Conservation (phyloP, 805 yeast species). For the Barnettozyma siamensis region DNA sequence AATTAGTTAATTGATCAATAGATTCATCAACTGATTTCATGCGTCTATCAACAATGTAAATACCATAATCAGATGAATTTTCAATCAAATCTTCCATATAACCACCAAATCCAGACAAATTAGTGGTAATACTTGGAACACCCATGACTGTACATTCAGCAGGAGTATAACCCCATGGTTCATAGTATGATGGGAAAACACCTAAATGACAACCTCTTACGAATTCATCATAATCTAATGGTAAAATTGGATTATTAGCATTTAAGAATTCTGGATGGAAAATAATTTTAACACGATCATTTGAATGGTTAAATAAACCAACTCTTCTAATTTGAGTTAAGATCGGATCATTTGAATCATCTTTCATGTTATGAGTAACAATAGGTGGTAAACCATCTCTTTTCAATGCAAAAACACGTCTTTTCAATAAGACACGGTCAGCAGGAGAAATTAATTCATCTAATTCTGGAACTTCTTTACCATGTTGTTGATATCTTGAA, state of each 20-base stretch:
- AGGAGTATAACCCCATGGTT: constrained; percentile 99
- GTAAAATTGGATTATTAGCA: constrained; percentile 88
- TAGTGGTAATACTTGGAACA: constrained; percentile 94
- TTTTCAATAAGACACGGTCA: constrained; percentile 81
- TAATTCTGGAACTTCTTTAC: constrained; percentile 65
- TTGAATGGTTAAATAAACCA: constrained; percentile 80
- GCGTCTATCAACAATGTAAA: constrained; percentile 93
- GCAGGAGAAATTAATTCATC: constrained; percentile 81
- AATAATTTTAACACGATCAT: constrained; percentile 88
- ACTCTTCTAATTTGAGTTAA: constrained; percentile 89
- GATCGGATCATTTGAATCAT: constrained; percentile 87
- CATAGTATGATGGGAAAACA: constrained; percentile 96
- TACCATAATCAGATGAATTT: constrained; percentile 91
- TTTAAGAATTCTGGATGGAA: constrained; percentile 97
- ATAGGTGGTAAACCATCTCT: constrained; percentile 89
- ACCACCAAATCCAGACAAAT: constrained; percentile 94
- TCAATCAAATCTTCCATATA: constrained; percentile 98
- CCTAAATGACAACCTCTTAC: constrained; percentile 98
- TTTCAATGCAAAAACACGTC: constrained; percentile 89
- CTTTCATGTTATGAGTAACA: constrained; percentile 94
- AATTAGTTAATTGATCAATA: constrained; percentile 80
- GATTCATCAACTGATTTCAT: constrained; percentile 89
- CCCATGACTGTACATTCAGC: constrained; percentile 99
- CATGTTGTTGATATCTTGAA: constrained; percentile 55
- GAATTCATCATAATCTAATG: constrained; percentile 93